phyloP scores from a whole-genome alignment of 768 basidiomycete genomes.

The Phylloporus sp. region DNA sequence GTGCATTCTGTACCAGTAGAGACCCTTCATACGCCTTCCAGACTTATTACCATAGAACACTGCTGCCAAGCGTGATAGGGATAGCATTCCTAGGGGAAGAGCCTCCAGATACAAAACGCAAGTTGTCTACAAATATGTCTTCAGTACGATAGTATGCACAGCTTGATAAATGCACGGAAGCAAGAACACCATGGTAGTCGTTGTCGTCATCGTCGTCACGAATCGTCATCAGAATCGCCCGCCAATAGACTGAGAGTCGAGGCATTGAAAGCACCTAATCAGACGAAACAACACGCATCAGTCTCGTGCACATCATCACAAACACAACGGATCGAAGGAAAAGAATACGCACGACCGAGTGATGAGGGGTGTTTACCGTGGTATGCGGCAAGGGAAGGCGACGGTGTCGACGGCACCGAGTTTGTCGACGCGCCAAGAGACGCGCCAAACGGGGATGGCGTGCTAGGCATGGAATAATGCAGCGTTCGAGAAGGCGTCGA shows the following conservation, averaged over 20 bases:
- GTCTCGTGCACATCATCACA: not conserved
- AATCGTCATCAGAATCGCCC: slow-evolving; percentile 30
- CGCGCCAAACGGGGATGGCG: slow-evolving; percentile 35
- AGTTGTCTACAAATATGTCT: slow-evolving; percentile 2
- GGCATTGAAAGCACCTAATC: slow-evolving; percentile 28
- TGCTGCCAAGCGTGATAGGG: too few relatives aligned
- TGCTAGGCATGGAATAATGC: slow-evolving; percentile 34
- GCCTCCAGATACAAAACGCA: not conserved
- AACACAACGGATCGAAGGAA: not conserved
- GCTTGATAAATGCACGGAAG: slow-evolving; percentile 9
- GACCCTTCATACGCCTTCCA: too few relatives aligned
- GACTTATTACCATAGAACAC: too few relatives aligned
- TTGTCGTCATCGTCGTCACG: slow-evolving; percentile 7
- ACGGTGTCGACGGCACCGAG: slow-evolving; percentile 33
- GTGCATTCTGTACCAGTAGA: too few relatives aligned
- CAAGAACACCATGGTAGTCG: not conserved
- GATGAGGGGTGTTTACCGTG: slow-evolving; percentile 35
- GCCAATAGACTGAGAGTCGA: slow-evolving; percentile 25
- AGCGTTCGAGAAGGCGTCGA: slow-evolving; percentile 34
- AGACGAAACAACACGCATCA: not conserved
- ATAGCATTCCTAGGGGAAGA: too few relatives aligned
- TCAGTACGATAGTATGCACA: slow-evolving; percentile 1
- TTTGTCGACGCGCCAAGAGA: slow-evolving; percentile 31
- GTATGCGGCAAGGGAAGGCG: slow-evolving; percentile 39
- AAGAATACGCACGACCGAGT: slow-evolving; percentile 33